phyloP scores from a whole-genome alignment of 2,329 filamentous ascomycete species.

The Diaporthe batatas region DNA sequence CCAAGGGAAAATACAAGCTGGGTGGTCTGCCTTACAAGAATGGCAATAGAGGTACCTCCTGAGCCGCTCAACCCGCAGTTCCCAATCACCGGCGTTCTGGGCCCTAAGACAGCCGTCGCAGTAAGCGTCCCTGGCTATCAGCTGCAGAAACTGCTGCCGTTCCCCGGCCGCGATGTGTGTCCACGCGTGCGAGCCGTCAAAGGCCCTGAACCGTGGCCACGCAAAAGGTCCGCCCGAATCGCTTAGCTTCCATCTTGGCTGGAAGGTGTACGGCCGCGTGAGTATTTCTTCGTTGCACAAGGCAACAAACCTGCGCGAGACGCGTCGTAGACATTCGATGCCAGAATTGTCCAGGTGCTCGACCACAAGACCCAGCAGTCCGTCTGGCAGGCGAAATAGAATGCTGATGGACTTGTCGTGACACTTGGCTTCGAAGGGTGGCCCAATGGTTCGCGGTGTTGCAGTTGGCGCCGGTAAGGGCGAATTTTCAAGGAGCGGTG shows the following conservation, averaged over 20 bases:
- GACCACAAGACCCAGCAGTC: conserved; percentile 2
- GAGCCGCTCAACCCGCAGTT: neutral
- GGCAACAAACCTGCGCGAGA: neutral
- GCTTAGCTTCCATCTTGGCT: neutral
- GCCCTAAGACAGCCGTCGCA: neutral
- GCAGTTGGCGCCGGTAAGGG: neutral
- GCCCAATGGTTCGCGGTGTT: neutral
- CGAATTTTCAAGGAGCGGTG: neutral
- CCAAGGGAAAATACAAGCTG: conserved; percentile 19
- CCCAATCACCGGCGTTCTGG: neutral
- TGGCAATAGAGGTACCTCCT: neutral
- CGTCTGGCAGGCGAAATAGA: conserved; percentile 14
- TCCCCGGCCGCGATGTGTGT: neutral
- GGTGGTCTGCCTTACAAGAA: neutral
- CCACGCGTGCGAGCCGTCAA: neutral
- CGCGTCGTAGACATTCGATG: conserved; percentile 31
- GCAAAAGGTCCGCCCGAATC: neutral
- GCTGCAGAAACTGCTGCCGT: neutral
- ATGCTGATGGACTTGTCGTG: neutral
- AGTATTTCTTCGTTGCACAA: conserved; percentile 3
- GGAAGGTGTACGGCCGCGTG: neutral
- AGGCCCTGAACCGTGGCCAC: conserved; percentile 1
- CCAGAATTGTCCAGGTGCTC: conserved; percentile 22
- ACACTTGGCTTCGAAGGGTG: conserved; percentile 5
- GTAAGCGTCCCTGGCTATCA: conserved; percentile 6